Evolutionary conservation across 306 rosid species (phyloP).

Genomic region (Dalbergia cochinchinensis): DNA sequence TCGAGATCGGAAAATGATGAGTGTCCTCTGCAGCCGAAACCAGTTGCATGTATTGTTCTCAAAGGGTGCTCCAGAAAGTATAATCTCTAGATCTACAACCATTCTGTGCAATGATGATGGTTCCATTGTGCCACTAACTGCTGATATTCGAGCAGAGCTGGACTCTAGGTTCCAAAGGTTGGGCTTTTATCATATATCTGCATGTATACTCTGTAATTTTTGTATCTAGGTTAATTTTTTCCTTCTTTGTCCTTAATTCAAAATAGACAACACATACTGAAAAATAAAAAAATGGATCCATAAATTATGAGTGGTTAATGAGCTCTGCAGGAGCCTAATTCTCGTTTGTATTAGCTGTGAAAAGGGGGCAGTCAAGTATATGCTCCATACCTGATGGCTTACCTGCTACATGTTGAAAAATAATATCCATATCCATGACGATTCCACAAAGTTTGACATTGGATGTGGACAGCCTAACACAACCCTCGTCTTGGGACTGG

Average conservation of each 20-base stretch:
- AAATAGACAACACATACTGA: constrained; percentile 25
- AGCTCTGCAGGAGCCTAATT: constrained; percentile 34
- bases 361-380: neutral
- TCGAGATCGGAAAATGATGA: constrained; percentile 98
- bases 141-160: constrained; percentile 76
- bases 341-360: neutral
- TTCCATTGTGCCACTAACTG: constrained; percentile 75
- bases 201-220: neutral
- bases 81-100: constrained; percentile 80
- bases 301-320: constrained; percentile 12
- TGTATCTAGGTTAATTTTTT: constrained; percentile 27
- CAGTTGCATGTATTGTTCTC: constrained; percentile 80
- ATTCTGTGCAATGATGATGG: constrained; percentile 84
- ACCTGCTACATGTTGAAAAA: neutral
- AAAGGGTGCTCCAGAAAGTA: constrained; percentile 98
- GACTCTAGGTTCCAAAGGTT: constrained; percentile 84
- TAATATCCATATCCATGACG: neutral
- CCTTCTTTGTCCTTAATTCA: constrained; percentile 34
- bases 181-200: constrained; percentile 32
- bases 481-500: too few species aligned
- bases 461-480: neutral
- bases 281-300: neutral
- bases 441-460: too few species aligned
- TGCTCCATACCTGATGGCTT: constrained; percentile 15
- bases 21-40: constrained; percentile 90